Evolutionary conservation across 2,329 filamentous ascomycete genomes (phyloP).

Genomic region (Monosporascus sp.): DNA sequence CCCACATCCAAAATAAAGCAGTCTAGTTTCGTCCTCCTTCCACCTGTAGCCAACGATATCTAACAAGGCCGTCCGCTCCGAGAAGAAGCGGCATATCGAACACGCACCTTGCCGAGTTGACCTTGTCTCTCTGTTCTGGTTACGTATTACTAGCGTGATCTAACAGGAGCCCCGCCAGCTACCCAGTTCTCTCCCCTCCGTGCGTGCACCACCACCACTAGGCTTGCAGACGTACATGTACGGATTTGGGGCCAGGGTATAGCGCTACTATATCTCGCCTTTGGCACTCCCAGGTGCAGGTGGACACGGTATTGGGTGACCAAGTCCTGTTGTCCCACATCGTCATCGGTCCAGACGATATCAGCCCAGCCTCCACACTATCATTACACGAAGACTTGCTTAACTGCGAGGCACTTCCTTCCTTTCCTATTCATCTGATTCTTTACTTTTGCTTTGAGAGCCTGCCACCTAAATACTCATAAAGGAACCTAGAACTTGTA

Average conservation of each 20-base stretch:
- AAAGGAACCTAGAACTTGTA: slow-evolving; percentile 6
- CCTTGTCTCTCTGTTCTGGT: neutral
- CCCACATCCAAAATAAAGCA: too few species aligned
- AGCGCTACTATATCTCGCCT: too few species aligned
- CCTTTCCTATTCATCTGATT: neutral
- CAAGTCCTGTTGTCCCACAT: too few species aligned
- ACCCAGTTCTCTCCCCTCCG: too few species aligned
- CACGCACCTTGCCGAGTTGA: neutral
- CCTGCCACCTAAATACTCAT: neutral
- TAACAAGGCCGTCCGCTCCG: too few species aligned
- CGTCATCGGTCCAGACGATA: neutral
- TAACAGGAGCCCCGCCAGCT: neutral
- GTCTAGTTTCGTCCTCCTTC: neutral
- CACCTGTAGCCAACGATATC: neutral
- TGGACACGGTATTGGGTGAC: too few species aligned
- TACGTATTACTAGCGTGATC: neutral
- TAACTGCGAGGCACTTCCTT: neutral
- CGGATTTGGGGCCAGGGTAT: too few species aligned
- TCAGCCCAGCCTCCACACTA: neutral
- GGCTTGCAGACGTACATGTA: neutral
- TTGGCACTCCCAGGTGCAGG: too few species aligned
- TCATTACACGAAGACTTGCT: neutral
- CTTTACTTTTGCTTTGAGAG: neutral
- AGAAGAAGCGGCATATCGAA: neutral
- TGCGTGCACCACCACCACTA: neutral